Conservation (phyloP, 176 grass and related monocot genomes). For the Pontederia crassipes region DNA sequence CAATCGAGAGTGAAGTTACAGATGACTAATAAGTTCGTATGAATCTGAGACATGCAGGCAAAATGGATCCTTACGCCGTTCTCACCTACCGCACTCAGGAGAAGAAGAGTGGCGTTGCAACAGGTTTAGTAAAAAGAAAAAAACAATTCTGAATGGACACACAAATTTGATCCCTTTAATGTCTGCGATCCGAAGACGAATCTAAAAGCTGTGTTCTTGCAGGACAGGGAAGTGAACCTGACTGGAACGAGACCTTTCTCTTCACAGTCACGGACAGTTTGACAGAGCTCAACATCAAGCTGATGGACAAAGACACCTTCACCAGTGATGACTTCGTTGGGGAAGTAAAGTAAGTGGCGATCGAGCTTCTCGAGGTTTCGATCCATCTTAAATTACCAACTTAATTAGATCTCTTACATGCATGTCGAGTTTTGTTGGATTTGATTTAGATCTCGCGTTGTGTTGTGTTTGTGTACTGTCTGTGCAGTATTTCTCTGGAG, state of each 20-base stretch:
- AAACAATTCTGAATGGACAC: neutral
- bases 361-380: no score
- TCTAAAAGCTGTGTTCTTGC: neutral
- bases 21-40: no score
- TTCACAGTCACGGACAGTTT: constrained; percentile 40
- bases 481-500: constrained; percentile 50
- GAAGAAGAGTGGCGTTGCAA: constrained; percentile 55
- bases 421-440: no score
- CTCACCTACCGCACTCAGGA: constrained; percentile 49
- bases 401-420: no score
- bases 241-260: constrained; percentile 88
- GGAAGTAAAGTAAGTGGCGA: constrained; percentile 40
- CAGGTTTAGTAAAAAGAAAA: constrained; percentile 14
- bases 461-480: neutral
- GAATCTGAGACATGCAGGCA: constrained; percentile 23
- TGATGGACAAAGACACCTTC: constrained; percentile 67
- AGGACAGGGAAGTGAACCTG: constrained; percentile 60
- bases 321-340: constrained; percentile 65
- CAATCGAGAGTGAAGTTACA: no score
- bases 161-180: no score
- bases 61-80: constrained; percentile 86
- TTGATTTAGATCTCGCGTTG: neutral
- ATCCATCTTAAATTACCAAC: no score
- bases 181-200: no score
- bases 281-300: constrained; percentile 41